Percentiles rank a stretch among this genome's conserved stretches.
phyloP scores from a whole-genome alignment of 352 stramenopile genomes.

The Globisporangium perplexum region DNA sequence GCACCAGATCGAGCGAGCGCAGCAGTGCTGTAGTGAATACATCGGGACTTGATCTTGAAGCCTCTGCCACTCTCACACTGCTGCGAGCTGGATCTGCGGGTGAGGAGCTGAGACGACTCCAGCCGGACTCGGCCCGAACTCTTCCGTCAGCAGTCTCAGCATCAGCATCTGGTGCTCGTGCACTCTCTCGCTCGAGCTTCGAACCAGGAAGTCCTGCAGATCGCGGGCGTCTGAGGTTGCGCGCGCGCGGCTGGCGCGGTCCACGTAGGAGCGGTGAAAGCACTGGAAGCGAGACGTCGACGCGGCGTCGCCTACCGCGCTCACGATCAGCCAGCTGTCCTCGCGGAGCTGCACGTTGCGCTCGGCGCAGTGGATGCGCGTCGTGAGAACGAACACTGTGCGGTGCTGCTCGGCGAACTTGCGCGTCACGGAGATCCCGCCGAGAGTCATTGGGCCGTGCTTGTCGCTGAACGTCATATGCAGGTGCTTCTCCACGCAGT shows the following conservation, averaged over 20 bases:
- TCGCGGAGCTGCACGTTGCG: background rate
- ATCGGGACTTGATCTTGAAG: background rate
- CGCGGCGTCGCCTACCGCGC: background rate
- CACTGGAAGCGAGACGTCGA: background rate
- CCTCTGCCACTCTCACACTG: background rate
- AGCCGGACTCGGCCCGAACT: background rate
- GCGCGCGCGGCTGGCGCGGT: background rate
- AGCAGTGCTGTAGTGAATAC: background rate
- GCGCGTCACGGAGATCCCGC: background rate
- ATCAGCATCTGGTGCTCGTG: conserved; percentile 2
- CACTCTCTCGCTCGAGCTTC: background rate
- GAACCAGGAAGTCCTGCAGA: background rate
- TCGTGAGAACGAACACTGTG: background rate
- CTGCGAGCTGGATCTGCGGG: background rate
- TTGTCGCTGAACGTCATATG: background rate
- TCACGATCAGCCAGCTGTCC: background rate
- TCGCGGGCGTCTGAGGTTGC: background rate
- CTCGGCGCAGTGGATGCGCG: background rate
- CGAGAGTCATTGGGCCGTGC: background rate
- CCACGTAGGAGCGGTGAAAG: background rate
- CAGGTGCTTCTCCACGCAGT: conserved; percentile 3
- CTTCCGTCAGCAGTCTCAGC: background rate
- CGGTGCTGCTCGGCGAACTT: background rate
- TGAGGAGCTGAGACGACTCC: background rate
- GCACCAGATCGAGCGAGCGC: too few relatives aligned